Percentiles rank a stretch among this genome's conserved stretches.
Evolutionary conservation across 208 protist species (phyloP).

Genomic region (Crithidia brevicula): DNA sequence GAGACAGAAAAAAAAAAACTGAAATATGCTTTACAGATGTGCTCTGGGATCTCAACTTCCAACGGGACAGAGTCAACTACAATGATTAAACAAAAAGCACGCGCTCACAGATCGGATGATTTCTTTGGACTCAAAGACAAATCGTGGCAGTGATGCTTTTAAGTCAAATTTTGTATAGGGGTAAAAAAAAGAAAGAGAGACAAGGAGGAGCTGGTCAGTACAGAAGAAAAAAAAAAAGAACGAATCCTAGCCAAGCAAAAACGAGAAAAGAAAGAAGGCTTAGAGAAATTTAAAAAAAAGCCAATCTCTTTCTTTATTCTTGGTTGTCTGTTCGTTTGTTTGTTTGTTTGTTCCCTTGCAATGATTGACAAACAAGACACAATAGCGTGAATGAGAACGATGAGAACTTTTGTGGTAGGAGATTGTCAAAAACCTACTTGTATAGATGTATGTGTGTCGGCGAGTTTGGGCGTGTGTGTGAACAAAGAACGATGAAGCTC

Average conservation of each 20-base stretch:
- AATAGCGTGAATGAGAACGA: slow-evolving; percentile 18
- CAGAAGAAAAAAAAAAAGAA: not conserved
- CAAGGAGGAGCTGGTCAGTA: too few relatives aligned
- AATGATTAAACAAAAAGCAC: not conserved
- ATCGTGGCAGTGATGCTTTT: too few relatives aligned
- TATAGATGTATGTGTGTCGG: slow-evolving; percentile 20
- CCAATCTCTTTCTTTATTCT: too few relatives aligned
- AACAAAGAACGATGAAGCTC: not conserved
- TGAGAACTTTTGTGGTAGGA: not conserved
- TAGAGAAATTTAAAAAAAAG: slow-evolving; percentile 13
- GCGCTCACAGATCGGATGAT: too few relatives aligned
- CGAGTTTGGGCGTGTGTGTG: slow-evolving; percentile 13
- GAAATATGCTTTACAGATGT: not conserved
- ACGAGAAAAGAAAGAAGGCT: too few relatives aligned
- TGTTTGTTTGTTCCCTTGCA: not conserved
- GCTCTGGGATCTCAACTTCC: not conserved
- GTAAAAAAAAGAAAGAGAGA: not conserved
- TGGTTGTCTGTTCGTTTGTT: slow-evolving; percentile 2
- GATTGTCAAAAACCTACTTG: too few relatives aligned
- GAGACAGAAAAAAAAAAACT: not conserved
- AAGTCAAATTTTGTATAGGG: too few relatives aligned
- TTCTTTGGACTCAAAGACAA: too few relatives aligned
- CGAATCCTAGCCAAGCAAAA: not conserved
- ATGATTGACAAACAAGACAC: slow-evolving; percentile 7
- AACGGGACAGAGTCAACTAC: not conserved